phyloP scores from a whole-genome alignment of 78 protist species.

The Andalucia godoyi region DNA sequence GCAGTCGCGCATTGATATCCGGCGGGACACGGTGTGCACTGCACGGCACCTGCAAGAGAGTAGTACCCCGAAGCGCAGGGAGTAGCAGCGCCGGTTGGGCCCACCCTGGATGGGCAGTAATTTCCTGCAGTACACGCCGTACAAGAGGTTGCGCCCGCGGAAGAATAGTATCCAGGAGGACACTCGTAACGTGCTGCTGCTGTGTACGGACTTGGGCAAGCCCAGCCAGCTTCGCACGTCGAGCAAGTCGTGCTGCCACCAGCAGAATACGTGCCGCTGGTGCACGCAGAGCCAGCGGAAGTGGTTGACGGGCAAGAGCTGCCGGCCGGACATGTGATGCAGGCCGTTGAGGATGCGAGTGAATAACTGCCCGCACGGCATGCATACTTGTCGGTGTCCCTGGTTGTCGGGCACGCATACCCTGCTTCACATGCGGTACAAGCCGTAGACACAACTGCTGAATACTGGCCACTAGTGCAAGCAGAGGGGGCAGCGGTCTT shows the following conservation, averaged over 20 bases:
- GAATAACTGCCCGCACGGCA: neutral
- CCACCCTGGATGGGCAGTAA: neutral
- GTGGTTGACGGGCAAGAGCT: neutral
- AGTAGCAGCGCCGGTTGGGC: neutral
- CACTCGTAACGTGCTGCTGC: slow-evolving; percentile 4
- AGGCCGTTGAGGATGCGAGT: neutral
- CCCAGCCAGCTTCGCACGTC: neutral
- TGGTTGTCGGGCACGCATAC: neutral
- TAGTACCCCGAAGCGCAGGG: neutral
- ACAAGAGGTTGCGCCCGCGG: neutral
- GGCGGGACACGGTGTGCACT: slow-evolving; percentile 10
- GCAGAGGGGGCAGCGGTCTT: neutral
- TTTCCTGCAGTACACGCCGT: slow-evolving; percentile 8
- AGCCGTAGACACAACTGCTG: too few relatives aligned
- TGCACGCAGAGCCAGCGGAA: neutral
- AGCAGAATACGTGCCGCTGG: neutral
- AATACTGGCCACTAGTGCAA: neutral
- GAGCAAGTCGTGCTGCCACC: neutral
- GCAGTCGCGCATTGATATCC: slow-evolving; percentile 10
- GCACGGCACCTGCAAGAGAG: neutral
- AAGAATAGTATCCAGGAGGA: slow-evolving; percentile 1
- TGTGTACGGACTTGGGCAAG: neutral
- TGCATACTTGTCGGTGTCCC: neutral
- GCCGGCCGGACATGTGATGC: neutral
- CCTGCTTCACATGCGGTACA: neutral